These are phyloP conservation scores for Musa itinerans DNA, from an alignment of 176 grass and related monocot genomes.

Conservation along the genomic window DNA sequence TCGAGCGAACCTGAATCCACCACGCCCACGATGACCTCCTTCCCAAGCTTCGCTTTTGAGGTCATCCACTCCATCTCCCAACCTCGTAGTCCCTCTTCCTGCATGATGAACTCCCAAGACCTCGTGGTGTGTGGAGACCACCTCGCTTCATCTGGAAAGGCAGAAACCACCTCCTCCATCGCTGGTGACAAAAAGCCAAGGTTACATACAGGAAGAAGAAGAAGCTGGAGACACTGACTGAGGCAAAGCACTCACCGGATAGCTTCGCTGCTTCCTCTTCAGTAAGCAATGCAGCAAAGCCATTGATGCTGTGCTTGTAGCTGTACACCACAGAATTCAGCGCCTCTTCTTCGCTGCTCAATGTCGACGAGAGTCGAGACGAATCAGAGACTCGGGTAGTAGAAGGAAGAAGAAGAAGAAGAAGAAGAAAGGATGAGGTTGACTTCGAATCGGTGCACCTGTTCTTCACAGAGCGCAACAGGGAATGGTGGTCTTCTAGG, in stretches of 20 bases:
- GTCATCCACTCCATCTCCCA: conserved; percentile 24
- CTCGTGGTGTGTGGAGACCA: conserved; percentile 75
- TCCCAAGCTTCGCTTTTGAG: conserved; percentile 28
- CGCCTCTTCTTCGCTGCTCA: conserved; percentile 46
- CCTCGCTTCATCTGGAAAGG: conserved; percentile 52
- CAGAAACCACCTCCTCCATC: conserved; percentile 52
- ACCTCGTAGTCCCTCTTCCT: conserved; percentile 41
- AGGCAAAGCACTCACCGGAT: conserved; percentile 29
- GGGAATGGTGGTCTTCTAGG: conserved; percentile 45
- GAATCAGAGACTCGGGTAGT: background rate
- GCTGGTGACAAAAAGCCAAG: conserved; percentile 14
- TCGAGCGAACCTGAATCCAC: conserved; percentile 62
- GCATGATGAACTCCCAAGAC: conserved; percentile 78
- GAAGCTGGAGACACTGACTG: background rate
- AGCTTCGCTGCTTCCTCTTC: conserved; percentile 42
- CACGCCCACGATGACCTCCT: conserved; percentile 77
- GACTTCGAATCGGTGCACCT: conserved; percentile 26
- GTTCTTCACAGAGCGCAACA: conserved; percentile 64
- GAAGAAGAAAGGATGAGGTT: background rate
- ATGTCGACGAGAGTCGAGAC: background rate
- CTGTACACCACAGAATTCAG: conserved; percentile 65
- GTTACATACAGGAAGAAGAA: background rate
- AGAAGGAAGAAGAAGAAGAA: background rate
- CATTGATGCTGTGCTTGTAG: conserved; percentile 90
- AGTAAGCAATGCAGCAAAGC: conserved; percentile 74